phyloP scores from a whole-genome alignment of 1,139 yeast species.

The Scheffersomyces titani region DNA sequence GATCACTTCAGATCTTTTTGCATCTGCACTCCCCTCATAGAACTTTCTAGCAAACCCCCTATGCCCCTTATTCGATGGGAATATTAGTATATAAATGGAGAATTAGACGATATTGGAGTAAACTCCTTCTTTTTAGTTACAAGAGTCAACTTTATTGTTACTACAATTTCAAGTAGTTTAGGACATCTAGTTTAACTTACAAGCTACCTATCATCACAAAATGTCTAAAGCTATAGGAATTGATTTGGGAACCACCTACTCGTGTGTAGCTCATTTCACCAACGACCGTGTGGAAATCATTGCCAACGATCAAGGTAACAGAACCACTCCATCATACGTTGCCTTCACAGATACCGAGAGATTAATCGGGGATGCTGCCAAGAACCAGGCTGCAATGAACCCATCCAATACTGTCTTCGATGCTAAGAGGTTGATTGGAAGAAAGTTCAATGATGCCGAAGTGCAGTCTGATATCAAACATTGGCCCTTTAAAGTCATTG shows the following conservation, averaged over 20 bases:
- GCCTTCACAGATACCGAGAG: constrained; percentile 31
- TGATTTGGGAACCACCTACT: constrained; percentile 32
- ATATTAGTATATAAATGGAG: neutral
- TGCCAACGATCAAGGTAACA: constrained; percentile 56
- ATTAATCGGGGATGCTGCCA: constrained; percentile 33
- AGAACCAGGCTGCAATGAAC: constrained; percentile 33
- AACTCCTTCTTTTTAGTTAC: neutral
- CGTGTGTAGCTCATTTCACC: constrained; percentile 25
- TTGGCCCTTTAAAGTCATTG: constrained; percentile 44
- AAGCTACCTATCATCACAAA: neutral
- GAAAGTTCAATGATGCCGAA: constrained; percentile 45
- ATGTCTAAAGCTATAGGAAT: constrained; percentile 25
- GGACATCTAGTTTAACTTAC: neutral
- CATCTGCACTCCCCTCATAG: neutral
- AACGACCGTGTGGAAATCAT: constrained; percentile 27
- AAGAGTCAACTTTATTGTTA: neutral
- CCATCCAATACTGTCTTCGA: constrained; percentile 31
- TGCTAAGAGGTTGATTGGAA: constrained; percentile 41
- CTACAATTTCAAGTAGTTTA: neutral
- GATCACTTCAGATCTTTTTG: neutral
- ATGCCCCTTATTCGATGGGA: neutral
- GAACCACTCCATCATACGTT: constrained; percentile 33
- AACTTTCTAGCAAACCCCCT: neutral
- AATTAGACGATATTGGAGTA: neutral
- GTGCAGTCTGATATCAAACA: constrained; percentile 46